Evolutionary conservation across 768 basidiomycete species (phyloP).

Genomic region (Mycena leptocephala): DNA sequence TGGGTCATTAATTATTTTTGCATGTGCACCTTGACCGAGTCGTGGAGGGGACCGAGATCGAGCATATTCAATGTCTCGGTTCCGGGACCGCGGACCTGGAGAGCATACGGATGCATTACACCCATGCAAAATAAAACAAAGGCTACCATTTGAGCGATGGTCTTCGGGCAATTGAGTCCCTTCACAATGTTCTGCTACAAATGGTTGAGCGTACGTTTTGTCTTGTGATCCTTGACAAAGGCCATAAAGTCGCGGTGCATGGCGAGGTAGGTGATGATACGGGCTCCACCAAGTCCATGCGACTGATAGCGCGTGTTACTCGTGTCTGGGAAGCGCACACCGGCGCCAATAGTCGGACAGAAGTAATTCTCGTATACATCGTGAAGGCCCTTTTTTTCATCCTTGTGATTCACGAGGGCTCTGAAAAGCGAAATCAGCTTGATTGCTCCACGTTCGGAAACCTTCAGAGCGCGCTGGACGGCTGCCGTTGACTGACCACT

Average conservation of each 20-base stretch:
- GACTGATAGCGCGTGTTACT: slow-evolving; percentile 39
- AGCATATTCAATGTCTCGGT: slow-evolving; percentile 29
- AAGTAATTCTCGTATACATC: slow-evolving; percentile 24
- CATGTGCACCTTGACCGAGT: neutral
- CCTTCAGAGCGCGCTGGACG: slow-evolving; percentile 17
- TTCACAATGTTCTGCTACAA: slow-evolving; percentile 39
- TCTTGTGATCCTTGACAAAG: slow-evolving; percentile 29
- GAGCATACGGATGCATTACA: slow-evolving; percentile 35
- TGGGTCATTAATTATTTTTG: neutral
- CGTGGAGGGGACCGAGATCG: slow-evolving; percentile 33
- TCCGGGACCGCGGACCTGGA: neutral
- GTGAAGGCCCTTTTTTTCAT: slow-evolving; percentile 45
- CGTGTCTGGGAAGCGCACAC: slow-evolving; percentile 33
- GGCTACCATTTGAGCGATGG: slow-evolving; percentile 31
- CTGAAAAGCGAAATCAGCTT: slow-evolving; percentile 37
- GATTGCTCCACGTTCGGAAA: slow-evolving; percentile 35
- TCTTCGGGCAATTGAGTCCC: slow-evolving; percentile 32
- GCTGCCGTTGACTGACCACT: neutral
- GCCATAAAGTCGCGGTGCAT: neutral
- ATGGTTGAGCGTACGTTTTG: slow-evolving; percentile 30
- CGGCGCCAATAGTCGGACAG: slow-evolving; percentile 1
- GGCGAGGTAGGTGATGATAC: neutral
- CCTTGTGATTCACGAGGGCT: slow-evolving; percentile 40
- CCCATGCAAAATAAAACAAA: slow-evolving; percentile 20
- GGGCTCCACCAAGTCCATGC: slow-evolving; percentile 21